Base-by-base conservation (phyloP, 202 grass and related monocot species). In the Setaria viridis region DNA sequence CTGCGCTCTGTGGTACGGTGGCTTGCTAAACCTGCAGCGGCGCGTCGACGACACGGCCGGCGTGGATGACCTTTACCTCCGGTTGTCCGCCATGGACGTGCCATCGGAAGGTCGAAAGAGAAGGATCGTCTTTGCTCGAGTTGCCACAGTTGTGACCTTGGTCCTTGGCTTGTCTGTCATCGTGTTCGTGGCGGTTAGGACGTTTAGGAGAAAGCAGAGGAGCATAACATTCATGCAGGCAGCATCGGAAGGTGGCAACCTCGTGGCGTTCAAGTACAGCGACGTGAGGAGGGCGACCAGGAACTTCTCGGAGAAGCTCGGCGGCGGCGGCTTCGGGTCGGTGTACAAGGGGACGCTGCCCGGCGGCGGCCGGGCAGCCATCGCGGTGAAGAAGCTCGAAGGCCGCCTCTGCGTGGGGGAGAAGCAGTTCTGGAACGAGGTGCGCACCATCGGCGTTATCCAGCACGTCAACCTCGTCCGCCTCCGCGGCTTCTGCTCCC, bases 251-350 rank as follows among this genome's bases (percentile, higher is more conserved):
- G 60, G 60, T 2, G 72, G 82, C 2, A 79, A 48, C 55, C 84
- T 87, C 4, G 55, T 84, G 67, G 35, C 58, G 12, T 87, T 90
- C 34, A 53, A 71, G 39, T 84, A 87, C 80, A 55, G 11, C 37
- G 80, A 87, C 34, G 37, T 84, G 50, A 43, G 56, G 68, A 82
- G 16, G 41, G 77, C 59, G 48, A 90, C 84, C 41, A 90, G 56
- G 42, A 90, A 90, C 80, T 90, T 87, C 88, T 90, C 84, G 7
- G 67, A 87, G 67, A 90, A 84, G 80, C 46, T 90, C 69, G 88
- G 88, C 39, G 74, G 67, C 42, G 84, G 88, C 29, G 41, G 74
- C 51, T 90, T 90, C 55, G 84, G 88, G 0, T 87, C 88, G 1
- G 88, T 90, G 68, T 83, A 79, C 58, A 90, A 84, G 56, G 84